A percentile compares a stretch with the other conserved stretches of the same genome.
These are phyloP conservation scores for Aureobasidium sp. DNA, from an alignment of 2,329 filamentous ascomycete genomes.

Conservation along the genomic window DNA sequence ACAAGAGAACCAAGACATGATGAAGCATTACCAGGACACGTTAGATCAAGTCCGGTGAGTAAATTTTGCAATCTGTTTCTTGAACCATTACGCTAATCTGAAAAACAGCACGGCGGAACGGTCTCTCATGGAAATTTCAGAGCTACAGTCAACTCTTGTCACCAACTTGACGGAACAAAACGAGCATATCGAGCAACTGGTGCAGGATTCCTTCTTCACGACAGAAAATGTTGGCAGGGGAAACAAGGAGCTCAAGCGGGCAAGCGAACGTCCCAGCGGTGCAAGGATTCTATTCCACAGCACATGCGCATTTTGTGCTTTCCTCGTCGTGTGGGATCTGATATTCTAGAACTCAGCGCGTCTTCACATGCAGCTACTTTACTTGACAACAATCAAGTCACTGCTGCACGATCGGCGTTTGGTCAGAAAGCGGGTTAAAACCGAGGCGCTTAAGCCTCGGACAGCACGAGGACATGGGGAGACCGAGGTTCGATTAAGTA, in stretches of 20 bases:
- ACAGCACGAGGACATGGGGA: constrained; percentile 5
- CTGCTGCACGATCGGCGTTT: background rate
- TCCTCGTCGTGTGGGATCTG: constrained; percentile 44
- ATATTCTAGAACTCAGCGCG: constrained; percentile 31
- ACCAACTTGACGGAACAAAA: constrained; percentile 79
- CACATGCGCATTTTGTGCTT: constrained; percentile 40
- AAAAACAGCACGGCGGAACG: constrained; percentile 69
- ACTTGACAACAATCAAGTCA: background rate
- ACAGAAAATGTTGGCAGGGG: constrained; percentile 81
- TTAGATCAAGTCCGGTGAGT: constrained; percentile 86
- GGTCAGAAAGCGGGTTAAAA: constrained; percentile 3
- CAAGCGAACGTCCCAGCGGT: constrained; percentile 50
- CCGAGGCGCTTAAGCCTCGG: background rate
- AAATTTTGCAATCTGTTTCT: background rate
- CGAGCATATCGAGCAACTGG: constrained; percentile 81
- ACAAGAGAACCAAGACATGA: constrained; percentile 84
- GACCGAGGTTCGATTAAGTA: constrained; percentile 5
- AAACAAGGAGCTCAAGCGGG: constrained; percentile 85
- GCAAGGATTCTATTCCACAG: constrained; percentile 44
- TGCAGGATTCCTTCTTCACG: constrained; percentile 73
- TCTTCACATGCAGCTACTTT: background rate
- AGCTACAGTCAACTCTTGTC: constrained; percentile 83
- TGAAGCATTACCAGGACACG: constrained; percentile 90
- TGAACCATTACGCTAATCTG: background rate
- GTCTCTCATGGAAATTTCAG: constrained; percentile 85